Conservation (phyloP, 495 filamentous ascomycete species). For the Penicillium nucicola region DNA sequence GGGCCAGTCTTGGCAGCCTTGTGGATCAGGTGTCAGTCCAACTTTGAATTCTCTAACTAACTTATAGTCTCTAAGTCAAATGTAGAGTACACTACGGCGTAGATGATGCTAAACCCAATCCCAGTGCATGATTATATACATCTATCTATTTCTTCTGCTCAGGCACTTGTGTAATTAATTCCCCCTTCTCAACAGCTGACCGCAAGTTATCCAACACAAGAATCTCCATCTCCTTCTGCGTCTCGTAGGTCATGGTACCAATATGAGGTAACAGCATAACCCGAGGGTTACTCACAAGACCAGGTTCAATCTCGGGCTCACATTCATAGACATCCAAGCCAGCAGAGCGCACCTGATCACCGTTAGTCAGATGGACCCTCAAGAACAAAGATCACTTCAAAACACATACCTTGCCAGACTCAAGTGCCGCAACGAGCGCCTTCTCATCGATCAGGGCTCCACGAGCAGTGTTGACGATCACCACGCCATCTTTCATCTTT, state of each 20-base stretch:
- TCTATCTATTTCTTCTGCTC: constrained; percentile 55
- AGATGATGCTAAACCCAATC: not conserved
- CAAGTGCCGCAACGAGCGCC: constrained; percentile 67
- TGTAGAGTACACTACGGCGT: too few relatives aligned
- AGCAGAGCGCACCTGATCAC: constrained; percentile 40
- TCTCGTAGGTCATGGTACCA: constrained; percentile 65
- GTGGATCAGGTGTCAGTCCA: not conserved
- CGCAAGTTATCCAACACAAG: constrained; percentile 67
- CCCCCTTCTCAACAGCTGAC: constrained; percentile 59
- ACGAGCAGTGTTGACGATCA: constrained; percentile 80
- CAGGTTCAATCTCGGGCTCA: constrained; percentile 69
- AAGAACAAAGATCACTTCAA: constrained; percentile 8
- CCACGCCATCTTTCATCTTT: constrained; percentile 74
- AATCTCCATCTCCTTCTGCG: constrained; percentile 74
- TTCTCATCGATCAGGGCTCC: constrained; percentile 77
- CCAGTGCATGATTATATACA: not conserved
- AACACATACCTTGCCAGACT: constrained; percentile 61
- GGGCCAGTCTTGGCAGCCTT: not conserved
- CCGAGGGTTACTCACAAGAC: constrained; percentile 63
- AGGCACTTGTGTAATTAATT: constrained; percentile 65
- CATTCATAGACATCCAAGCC: constrained; percentile 84
- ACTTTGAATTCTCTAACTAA: not conserved
- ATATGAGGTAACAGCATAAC: constrained; percentile 80
- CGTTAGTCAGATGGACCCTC: not conserved
- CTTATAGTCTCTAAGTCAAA: too few relatives aligned